Conservation (phyloP, 1,284 basidiomycete genomes). For the Xerocomus nothofagi region DNA sequence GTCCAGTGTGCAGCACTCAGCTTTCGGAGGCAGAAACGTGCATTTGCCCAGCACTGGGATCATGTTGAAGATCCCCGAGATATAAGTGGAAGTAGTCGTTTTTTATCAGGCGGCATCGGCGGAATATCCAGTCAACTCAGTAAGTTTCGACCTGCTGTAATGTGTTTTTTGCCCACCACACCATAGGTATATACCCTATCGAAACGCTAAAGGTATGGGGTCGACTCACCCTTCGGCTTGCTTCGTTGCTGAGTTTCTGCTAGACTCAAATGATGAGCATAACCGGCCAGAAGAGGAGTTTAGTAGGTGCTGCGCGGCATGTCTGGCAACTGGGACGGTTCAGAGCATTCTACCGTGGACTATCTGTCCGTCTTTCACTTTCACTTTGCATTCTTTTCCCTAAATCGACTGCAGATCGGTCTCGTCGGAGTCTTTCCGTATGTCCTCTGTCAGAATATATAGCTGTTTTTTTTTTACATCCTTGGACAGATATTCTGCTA, state of each 20-base stretch:
- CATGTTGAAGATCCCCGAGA: constrained; percentile 86
- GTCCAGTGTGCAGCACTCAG: constrained; percentile 17
- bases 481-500: constrained; percentile 70
- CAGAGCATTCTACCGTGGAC: constrained; percentile 87
- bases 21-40: constrained; percentile 67
- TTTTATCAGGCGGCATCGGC: constrained; percentile 94
- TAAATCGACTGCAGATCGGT: constrained; percentile 62
- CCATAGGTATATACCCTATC: constrained; percentile 83
- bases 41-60: constrained; percentile 93
- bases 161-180: constrained; percentile 12
- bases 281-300: constrained; percentile 60
- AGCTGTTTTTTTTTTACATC: not conserved
- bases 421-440: constrained; percentile 89
- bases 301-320: constrained; percentile 59
- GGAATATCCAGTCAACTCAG: constrained; percentile 93
- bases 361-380: constrained; percentile 62
- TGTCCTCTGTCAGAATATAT: constrained; percentile 25
- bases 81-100: constrained; percentile 90
- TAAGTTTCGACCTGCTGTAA: constrained; percentile 38
- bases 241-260: constrained; percentile 10
- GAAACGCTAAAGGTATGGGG: constrained; percentile 76
- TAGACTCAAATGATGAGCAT: constrained; percentile 95
- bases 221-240: constrained; percentile 1
- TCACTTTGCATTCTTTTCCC: constrained; percentile 7
- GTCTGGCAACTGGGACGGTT: constrained; percentile 83